Evolutionary conservation across 805 yeast genomes (phyloP).

Genomic region (Saccharomycopsis schoenii): DNA sequence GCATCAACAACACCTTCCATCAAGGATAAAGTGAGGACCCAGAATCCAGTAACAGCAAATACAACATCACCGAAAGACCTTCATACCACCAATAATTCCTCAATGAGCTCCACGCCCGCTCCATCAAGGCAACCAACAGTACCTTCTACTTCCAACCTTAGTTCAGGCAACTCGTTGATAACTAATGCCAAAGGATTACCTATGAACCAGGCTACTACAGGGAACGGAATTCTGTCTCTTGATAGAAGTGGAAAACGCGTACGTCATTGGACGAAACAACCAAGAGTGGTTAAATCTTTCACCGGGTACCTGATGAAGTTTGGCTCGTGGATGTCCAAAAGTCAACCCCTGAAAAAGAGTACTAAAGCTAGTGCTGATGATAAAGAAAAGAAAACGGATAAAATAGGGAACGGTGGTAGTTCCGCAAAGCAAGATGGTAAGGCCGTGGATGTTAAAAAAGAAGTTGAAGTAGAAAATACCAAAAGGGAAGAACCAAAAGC

Average conservation of each 20-base stretch:
- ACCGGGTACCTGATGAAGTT: constrained; percentile 34
- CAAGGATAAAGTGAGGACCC: neutral
- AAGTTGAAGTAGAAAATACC: neutral
- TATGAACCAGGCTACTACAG: constrained; percentile 7
- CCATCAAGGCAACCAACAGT: neutral
- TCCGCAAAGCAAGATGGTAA: neutral
- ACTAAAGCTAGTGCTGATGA: neutral
- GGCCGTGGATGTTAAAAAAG: neutral
- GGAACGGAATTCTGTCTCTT: constrained; percentile 18
- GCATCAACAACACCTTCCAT: neutral
- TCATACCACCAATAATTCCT: neutral
- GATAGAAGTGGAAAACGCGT: constrained; percentile 36
- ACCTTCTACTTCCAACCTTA: neutral
- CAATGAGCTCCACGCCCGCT: neutral
- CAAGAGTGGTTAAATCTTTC: constrained; percentile 32
- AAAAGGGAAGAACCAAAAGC: neutral
- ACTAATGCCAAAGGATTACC: constrained; percentile 8
- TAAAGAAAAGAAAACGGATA: neutral
- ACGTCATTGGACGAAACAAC: constrained; percentile 35
- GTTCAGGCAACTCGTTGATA: neutral
- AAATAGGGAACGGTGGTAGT: neutral
- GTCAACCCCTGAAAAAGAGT: neutral
- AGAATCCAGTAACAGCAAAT: neutral
- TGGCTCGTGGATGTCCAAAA: constrained; percentile 1
- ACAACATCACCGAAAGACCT: neutral